phyloP scores from a whole-genome alignment of 164 flowering plant genomes.

The Taxillus chinensis region DNA sequence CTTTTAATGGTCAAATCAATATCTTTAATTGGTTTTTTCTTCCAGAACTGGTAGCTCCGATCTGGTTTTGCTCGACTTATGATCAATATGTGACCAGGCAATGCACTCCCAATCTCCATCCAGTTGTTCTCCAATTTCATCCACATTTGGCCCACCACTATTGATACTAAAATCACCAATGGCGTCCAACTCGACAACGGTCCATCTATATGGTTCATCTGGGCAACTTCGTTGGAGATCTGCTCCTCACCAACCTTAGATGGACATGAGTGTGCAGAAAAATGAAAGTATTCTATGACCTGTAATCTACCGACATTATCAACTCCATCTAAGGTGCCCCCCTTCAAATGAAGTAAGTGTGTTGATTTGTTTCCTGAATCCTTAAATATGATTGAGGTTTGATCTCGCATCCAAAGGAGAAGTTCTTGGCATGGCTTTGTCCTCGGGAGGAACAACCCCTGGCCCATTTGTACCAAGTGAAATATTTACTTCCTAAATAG shows the following conservation, averaged over 20 bases:
- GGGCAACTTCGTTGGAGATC: slow-evolving; percentile 12
- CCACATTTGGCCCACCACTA: slow-evolving; percentile 13
- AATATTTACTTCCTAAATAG: no score
- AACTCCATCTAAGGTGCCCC: slow-evolving; percentile 4
- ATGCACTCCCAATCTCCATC: slow-evolving; percentile 3
- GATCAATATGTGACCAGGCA: background rate
- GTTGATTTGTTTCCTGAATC: slow-evolving; percentile 7
- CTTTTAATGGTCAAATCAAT: slow-evolving; percentile 20
- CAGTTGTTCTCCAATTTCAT: slow-evolving; percentile 8
- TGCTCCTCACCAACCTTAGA: background rate
- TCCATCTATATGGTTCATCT: no score
- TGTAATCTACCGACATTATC: slow-evolving; percentile 6
- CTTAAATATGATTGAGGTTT: slow-evolving; percentile 9
- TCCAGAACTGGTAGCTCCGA: slow-evolving; percentile 28
- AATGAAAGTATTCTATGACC: slow-evolving; percentile 1
- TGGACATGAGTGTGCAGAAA: no score
- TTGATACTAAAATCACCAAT: slow-evolving; percentile 66
- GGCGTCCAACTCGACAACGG: no score
- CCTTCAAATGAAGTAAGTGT: slow-evolving; percentile 6
- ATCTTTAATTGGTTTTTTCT: slow-evolving; percentile 27
- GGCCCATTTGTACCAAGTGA: no score
- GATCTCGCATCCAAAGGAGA: slow-evolving; percentile 9
- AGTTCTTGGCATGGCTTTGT: slow-evolving; percentile 1
- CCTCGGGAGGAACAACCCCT: slow-evolving; percentile 5
- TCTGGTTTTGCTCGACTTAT: background rate